phyloP scores from a whole-genome alignment of 2,329 filamentous ascomycete genomes.

The Trichophyton rubrum region DNA sequence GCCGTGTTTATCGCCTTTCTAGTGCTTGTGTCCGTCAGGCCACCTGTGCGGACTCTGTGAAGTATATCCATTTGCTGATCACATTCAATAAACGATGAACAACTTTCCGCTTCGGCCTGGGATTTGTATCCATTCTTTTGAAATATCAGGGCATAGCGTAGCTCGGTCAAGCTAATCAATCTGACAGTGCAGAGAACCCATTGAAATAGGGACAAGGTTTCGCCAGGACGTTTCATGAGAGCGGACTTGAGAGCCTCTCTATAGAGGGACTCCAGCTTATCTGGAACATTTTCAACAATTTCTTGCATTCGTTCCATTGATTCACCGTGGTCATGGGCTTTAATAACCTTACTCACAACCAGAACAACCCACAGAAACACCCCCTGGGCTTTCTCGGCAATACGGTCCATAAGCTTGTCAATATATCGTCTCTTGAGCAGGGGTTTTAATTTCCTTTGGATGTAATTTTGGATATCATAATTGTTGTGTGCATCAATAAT shows the following conservation, averaged over 20 bases:
- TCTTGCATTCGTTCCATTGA: conserved; percentile 22
- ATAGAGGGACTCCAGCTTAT: not conserved
- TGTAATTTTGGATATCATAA: conserved; percentile 19
- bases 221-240: not conserved
- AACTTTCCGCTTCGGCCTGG: not conserved
- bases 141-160: not conserved
- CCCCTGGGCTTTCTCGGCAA: conserved; percentile 30
- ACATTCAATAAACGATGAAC: not conserved
- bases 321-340: conserved; percentile 23
- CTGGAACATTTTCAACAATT: conserved; percentile 20
- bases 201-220: not conserved
- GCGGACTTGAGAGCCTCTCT: not conserved
- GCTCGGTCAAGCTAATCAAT: not conserved
- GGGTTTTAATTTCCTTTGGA: conserved; percentile 9
- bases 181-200: not conserved
- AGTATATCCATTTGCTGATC: not conserved
- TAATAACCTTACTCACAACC: conserved; percentile 36
- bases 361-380: conserved; percentile 39
- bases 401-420: conserved; percentile 15
- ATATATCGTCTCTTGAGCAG: conserved; percentile 11
- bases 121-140: not conserved
- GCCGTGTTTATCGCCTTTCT: not conserved
- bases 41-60: not conserved
- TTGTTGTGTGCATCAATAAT: conserved; percentile 31
- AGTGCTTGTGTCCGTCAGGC: not conserved